A percentile compares a stretch with the other conserved stretches of the same genome.
Evolutionary conservation across 768 basidiomycete genomes (phyloP).

Genomic region (Russula brevipes): DNA sequence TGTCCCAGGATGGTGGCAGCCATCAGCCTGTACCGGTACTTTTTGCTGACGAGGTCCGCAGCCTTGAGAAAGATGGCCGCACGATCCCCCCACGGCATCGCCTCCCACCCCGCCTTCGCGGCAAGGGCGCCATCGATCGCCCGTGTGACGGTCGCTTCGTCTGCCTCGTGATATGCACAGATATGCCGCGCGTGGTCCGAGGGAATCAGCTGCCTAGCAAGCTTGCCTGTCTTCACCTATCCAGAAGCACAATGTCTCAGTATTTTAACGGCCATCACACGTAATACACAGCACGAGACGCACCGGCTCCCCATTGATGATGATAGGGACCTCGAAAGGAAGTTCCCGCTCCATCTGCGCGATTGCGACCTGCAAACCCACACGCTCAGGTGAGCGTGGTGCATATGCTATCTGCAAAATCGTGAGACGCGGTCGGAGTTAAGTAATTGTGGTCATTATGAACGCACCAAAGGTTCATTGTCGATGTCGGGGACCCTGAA

Average conservation of each 20-base stretch:
- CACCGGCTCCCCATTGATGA: constrained; percentile 86
- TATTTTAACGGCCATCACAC: not conserved
- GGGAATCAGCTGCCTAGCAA: constrained; percentile 77
- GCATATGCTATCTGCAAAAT: constrained; percentile 63
- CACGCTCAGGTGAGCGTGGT: constrained; percentile 72
- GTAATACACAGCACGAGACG: constrained; percentile 28
- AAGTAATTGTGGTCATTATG: not conserved
- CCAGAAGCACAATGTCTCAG: not conserved
- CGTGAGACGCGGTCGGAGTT: not conserved
- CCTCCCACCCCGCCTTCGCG: constrained; percentile 88
- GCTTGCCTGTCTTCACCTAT: constrained; percentile 75
- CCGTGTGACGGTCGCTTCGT: constrained; percentile 60
- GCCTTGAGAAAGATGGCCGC: constrained; percentile 98
- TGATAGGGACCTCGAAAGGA: constrained; percentile 89
- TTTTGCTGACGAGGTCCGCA: constrained; percentile 90
- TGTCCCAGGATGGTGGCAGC: constrained; percentile 98
- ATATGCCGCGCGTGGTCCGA: constrained; percentile 79
- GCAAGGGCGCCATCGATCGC: constrained; percentile 87
- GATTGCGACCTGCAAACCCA: constrained; percentile 65
- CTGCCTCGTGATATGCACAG: constrained; percentile 85
- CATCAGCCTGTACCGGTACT: constrained; percentile 91
- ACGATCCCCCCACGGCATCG: constrained; percentile 92
- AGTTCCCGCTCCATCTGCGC: constrained; percentile 73
- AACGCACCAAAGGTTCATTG: constrained; percentile 89
- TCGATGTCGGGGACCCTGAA: constrained; percentile 82